Evolutionary conservation across 2,329 filamentous ascomycete species (phyloP), one percentile per base, ranked within the genome.

Genomic region (Lasiodiplodia sp.): DNA sequence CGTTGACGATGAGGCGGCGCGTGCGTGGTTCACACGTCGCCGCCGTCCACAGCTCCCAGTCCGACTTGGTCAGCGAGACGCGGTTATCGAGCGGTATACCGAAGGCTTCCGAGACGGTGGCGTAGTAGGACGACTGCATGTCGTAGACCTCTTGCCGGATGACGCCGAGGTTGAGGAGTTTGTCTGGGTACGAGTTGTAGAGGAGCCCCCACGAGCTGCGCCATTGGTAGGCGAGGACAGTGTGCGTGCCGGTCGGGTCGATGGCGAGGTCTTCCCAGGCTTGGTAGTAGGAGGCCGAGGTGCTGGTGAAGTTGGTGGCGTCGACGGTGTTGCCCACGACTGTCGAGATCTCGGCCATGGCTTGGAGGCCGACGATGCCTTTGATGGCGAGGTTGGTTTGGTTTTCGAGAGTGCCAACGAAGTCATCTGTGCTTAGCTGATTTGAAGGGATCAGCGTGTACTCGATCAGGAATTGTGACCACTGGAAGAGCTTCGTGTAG

Each of bases 21-120:
- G 72, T 73, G 16, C 52, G 23, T 0, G 72, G 70, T 2, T 63
- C 52, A 58, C 70, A 70, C 2, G 68, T 72, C 18, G 73, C 71
- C 10, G 74, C 74, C 2, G 69, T 70, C 71, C 71, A 75, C 64
- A 75, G 67, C 66, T 75, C 71, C 74, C 73, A 75, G 60, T 77
- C 75, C 25, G 69, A 73, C 70, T 78, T 78, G 8, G 73, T 75
- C 55, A 75, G 74, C 5, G 62, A 70, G 67, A 74, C 72, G 11
- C 76, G 71, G n/a, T 69, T 76, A 69, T 78, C 76, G 25, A 78
- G 72, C 11, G 76, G 74, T 1, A 75, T 51, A 52, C 75, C 75
- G 68, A 71, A 77, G 23, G 68, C 49, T 21, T 76, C 69, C 6
- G 72, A 72, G 4, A 77, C 70, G 5, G 69, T 69, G 8, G 73